Evolutionary conservation across 768 basidiomycete genomes (phyloP).

Genomic region (Rhodotorula graminis): DNA sequence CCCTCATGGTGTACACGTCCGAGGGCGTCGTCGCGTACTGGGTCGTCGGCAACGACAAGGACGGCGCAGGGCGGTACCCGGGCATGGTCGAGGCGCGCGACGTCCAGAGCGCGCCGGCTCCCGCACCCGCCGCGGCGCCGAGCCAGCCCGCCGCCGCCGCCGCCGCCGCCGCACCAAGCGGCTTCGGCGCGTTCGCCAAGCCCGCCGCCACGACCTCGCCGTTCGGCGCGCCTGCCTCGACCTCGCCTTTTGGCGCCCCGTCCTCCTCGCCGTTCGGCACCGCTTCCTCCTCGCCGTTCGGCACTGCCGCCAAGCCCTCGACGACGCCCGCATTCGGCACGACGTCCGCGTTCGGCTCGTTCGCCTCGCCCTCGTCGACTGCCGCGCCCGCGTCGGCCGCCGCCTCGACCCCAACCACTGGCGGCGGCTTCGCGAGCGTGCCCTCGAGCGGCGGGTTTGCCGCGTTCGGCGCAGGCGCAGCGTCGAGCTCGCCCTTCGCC

Average conservation of each 20-base stretch:
- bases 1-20: slow-evolving; percentile 46
- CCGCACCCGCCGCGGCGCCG: not conserved
- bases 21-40: slow-evolving; percentile 48
- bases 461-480: not conserved
- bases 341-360: not conserved
- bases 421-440: not conserved
- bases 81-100: slow-evolving; percentile 43
- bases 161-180: not conserved
- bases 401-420: too few species aligned
- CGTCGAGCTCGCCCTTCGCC: not conserved
- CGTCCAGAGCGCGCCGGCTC: not conserved
- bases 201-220: not conserved
- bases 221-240: not conserved
- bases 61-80: slow-evolving; percentile 39
- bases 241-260: not conserved
- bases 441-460: not conserved
- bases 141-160: not conserved
- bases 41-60: slow-evolving; percentile 43
- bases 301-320: not conserved
- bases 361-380: not conserved
- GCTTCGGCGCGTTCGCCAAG: slow-evolving; percentile 13
- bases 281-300: not conserved
- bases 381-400: not conserved
- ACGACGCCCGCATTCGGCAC: not conserved
- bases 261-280: not conserved